Evolutionary conservation across 2,329 filamentous ascomycete genomes (phyloP).

Genomic region (Claviceps sorghi): DNA sequence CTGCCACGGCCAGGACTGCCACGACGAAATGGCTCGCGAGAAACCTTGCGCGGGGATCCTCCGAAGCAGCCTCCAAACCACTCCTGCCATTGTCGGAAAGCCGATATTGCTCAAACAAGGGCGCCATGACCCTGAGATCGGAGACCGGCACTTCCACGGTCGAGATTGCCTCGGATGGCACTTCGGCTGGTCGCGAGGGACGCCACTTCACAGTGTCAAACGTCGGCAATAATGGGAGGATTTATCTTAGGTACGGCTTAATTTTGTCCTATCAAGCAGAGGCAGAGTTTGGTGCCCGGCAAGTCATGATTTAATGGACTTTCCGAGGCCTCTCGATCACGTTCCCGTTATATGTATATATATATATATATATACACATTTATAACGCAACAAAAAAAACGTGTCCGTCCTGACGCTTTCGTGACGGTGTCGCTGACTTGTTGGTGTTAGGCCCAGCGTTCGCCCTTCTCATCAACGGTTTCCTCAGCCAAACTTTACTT

Average conservation of each 20-base stretch:
- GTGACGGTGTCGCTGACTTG: constrained; percentile 9
- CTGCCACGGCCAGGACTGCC: constrained; percentile 5
- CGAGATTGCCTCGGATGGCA: constrained; percentile 45
- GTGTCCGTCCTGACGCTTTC: not conserved
- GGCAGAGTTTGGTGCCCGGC: not conserved
- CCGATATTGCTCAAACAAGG: constrained; percentile 26
- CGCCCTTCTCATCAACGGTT: constrained; percentile 47
- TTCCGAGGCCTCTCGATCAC: too few relatives aligned
- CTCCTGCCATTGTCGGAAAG: constrained; percentile 33
- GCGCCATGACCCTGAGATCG: constrained; percentile 27
- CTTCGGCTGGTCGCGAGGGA: constrained; percentile 47
- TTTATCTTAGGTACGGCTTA: constrained; percentile 57
- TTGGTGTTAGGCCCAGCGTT: constrained; percentile 37
- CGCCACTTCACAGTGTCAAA: constrained; percentile 68
- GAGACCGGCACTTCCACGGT: constrained; percentile 40
- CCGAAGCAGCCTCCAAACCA: constrained; percentile 18
- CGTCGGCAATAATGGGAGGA: constrained; percentile 68
- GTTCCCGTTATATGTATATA: too few relatives aligned
- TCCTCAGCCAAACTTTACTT: constrained; percentile 45
- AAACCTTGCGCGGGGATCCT: constrained; percentile 8
- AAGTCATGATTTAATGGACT: not conserved
- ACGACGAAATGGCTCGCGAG: constrained; percentile 4
- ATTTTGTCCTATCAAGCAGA: not conserved
- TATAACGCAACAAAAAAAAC: not conserved
- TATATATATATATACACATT: too few relatives aligned